Evolutionary conservation across 2,329 filamentous ascomycete species (phyloP).

Genomic region (Cytospora piceicola): DNA sequence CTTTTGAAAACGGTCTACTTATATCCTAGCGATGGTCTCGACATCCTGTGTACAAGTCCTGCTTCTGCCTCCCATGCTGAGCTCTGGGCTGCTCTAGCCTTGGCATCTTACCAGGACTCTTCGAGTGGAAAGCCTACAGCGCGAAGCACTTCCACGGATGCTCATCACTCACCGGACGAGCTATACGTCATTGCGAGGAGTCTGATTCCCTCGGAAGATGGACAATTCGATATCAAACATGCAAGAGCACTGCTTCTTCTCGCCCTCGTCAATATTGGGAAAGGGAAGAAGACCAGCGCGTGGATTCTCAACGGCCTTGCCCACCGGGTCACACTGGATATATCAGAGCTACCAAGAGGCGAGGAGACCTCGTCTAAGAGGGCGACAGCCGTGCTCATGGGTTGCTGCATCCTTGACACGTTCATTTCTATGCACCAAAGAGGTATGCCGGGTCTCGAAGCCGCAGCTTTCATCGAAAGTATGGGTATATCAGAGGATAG

Average conservation of each 20-base stretch:
- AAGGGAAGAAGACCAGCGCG: conserved; percentile 58
- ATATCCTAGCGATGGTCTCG: conserved; percentile 45
- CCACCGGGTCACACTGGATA: conserved; percentile 54
- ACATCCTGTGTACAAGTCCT: conserved; percentile 31
- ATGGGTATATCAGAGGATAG: conserved; percentile 64
- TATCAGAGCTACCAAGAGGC: conserved; percentile 24
- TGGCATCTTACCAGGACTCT: conserved; percentile 59
- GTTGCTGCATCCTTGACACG: conserved; percentile 66
- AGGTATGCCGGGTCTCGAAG: conserved; percentile 53
- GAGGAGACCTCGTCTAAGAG: conserved; percentile 25
- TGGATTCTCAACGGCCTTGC: conserved; percentile 69
- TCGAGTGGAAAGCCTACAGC: conserved; percentile 34
- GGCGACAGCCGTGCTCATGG: conserved; percentile 46
- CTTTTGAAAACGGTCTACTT: conserved; percentile 54
- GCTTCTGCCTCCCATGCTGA: conserved; percentile 54
- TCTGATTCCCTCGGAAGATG: conserved; percentile 54
- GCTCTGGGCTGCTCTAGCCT: conserved; percentile 62
- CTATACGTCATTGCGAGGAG: conserved; percentile 56
- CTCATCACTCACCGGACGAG: conserved; percentile 39
- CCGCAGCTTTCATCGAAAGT: conserved; percentile 49
- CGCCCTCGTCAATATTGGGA: conserved; percentile 65
- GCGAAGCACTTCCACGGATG: conserved; percentile 29
- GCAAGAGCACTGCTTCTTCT: conserved; percentile 63
- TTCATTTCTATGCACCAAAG: conserved; percentile 56
- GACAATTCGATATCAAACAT: conserved; percentile 53